Evolutionary conservation across 2,329 filamentous ascomycete genomes (phyloP).

Genomic region (Aspergillus sp.): DNA sequence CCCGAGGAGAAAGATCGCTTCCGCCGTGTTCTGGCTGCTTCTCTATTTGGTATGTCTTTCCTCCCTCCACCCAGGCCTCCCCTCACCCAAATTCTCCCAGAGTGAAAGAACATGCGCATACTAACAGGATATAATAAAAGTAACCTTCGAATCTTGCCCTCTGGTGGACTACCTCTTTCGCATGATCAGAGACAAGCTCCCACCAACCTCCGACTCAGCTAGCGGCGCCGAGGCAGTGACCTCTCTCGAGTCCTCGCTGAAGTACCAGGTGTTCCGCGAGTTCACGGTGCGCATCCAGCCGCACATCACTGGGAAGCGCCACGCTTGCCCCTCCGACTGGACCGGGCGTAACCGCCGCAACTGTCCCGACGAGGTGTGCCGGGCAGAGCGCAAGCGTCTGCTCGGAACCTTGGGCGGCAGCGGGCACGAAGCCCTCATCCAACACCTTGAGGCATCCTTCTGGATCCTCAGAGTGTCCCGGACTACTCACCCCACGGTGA

Average conservation of each 20-base stretch:
- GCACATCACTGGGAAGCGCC: constrained; percentile 19
- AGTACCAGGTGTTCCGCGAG: constrained; percentile 27
- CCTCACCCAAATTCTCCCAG: background rate
- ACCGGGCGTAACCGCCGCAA: constrained; percentile 23
- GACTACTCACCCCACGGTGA: constrained; percentile 30
- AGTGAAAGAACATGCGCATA: background rate
- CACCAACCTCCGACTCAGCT: constrained; percentile 8
- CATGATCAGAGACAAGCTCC: constrained; percentile 34
- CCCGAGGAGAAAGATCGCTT: constrained; percentile 32
- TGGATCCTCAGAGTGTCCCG: constrained; percentile 34
- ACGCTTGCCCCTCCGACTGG: constrained; percentile 37
- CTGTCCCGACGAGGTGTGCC: constrained; percentile 28
- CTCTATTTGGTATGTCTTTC: constrained; percentile 28
- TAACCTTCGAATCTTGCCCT: constrained; percentile 24
- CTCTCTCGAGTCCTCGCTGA: constrained; percentile 21
- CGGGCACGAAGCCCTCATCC: constrained; percentile 19
- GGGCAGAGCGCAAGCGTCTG: constrained; percentile 20
- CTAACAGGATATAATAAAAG: constrained; percentile 16
- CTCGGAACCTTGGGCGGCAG: constrained; percentile 18
- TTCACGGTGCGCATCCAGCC: constrained; percentile 18
- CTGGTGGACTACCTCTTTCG: constrained; percentile 34
- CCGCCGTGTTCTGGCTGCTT: constrained; percentile 32
- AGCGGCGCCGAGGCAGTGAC: background rate
- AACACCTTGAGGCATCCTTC: constrained; percentile 25
- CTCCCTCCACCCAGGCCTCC: background rate